Evolutionary conservation across 768 basidiomycete genomes (phyloP), one percentile per base, ranked within the genome.

Genomic region (Boletellus ananiceps): DNA sequence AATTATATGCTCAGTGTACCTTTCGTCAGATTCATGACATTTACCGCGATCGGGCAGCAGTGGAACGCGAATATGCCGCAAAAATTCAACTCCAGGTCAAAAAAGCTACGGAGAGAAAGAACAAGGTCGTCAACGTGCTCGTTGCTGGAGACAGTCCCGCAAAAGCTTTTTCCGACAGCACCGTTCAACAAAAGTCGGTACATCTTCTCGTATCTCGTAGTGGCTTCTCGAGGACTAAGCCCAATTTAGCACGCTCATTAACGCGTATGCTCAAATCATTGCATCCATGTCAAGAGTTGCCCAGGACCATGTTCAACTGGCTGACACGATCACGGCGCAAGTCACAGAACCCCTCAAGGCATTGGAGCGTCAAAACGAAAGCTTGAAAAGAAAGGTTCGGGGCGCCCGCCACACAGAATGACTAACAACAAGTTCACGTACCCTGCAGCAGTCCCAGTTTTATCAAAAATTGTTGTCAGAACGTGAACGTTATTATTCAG

Each of bases 51-150:
- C 78, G 83, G 39, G 81, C 71, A 9, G 75, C 72, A 7, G 70
- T 92, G 11, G 90, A 93, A 65, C 80, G 84, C 44, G 89, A 93
- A 62, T 92, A 89, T 62, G 86, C 88, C 0, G 62, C 68, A 21
- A 90, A 86, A 62, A 72, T 93, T 9, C 82, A 84, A 59, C 65
- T 72, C 14, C 65, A 93, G 29, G 74, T 75, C 8, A 82, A 77
- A 65, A 89, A 83, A 61, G 82, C 83, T 1, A 67, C 72, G 9
- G 90, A 92, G 38, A 87, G 82, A 76, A 87, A 85, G 66, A 69
- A 67, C 39, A 87, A 79, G 67, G 73, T 74, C 48, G 78, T 78
- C 49, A 60, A 71, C 0, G 60, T 68, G 8, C 69, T 85, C 19
- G 78, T 86, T 8, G 65, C 90, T 9, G 90, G 88, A 32, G 75